Evolutionary conservation across 1,139 yeast species (phyloP).

Genomic region (Candida neerlandica): DNA sequence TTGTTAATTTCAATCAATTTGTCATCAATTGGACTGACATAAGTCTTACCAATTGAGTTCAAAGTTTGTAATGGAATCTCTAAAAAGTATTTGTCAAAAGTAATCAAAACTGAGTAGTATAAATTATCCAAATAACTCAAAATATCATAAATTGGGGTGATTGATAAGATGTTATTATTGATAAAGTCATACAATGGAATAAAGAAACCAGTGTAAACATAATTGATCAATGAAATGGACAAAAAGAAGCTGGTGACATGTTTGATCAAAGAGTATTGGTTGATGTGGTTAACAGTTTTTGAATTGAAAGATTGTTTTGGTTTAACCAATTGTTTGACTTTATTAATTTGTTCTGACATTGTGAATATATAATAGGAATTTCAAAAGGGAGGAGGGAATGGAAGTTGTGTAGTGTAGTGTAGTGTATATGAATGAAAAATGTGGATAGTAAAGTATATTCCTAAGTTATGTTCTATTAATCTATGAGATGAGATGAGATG

Average conservation of each 20-base stretch:
- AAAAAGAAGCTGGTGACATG: conserved; percentile 26
- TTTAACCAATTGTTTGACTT: conserved; percentile 12
- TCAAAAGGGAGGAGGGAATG: neutral
- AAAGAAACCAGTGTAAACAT: conserved; percentile 24
- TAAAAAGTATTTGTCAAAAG: conserved; percentile 16
- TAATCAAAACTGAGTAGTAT: conserved; percentile 7
- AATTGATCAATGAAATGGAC: conserved; percentile 28
- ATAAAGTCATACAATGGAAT: conserved; percentile 20
- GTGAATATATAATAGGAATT: neutral
- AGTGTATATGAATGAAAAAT: no score
- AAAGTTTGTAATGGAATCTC: conserved; percentile 12
- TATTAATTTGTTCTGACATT: conserved; percentile 16
- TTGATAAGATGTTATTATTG: conserved; percentile 25
- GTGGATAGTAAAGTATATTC: no score
- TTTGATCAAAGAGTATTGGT: conserved; percentile 34
- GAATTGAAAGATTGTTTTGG: conserved; percentile 28
- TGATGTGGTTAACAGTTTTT: conserved; percentile 37
- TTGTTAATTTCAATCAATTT: conserved; percentile 17
- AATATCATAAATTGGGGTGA: conserved; percentile 26
- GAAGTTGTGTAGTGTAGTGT: neutral
- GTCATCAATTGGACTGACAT: conserved; percentile 14
- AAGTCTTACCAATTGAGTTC: conserved; percentile 10
- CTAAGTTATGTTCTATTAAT: neutral
- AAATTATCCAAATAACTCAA: conserved; percentile 30
- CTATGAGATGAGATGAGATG: conserved; percentile 1